Base-by-base conservation (phyloP, 108 stramenopile species). In the Phaeodactylum tricornutum region DNA sequence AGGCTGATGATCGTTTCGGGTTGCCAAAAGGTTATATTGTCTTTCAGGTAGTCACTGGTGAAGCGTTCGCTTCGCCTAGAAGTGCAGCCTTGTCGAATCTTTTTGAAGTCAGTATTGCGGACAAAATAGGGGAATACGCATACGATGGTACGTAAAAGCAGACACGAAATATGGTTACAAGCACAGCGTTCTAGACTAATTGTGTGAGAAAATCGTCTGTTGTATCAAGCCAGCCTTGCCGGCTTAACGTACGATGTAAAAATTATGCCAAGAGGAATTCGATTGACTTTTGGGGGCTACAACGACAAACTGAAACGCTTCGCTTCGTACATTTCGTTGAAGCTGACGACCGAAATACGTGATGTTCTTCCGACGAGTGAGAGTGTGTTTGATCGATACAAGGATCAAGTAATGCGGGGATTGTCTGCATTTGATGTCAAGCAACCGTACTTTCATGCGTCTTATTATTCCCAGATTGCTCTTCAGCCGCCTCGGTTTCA, bases 261-360 rank as follows among this genome's bases (percentile, higher is more conserved):
- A 29, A 71, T 84, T 32, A 49, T 81, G 0, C 77, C 84, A 8
- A 64, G 86, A 42, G 91, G 91, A 6, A 67, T 84, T 3, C 61
- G 81, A 1, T 20, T 88, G 8, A 84, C 87, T 6, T 87, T 93
- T 57, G 91, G 87, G 3, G 91, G 91, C 19, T 93, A 84, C 72
- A 83, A 84, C 32, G 87, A 81, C 29, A 84, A 84, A 53, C 64
- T 93, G 6, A 32, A 66, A 47, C 46, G 66, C 0, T 84, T 93
- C 43, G 84, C 81, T 11, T 41, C 64, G 5, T 79, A 79, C 34
- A 72, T 88, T 5, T 62, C 81, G 6, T 55, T 61, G 22, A 81
- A 79, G 55, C 59, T 76, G 2, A 62, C 74, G 8, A 47, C 50
- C 6, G 71, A 84, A 31, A 53, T 81, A 38, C 55, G 62, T 29